Conservation (phyloP, 352 stramenopile species). For the Thalassiosira mediterranea region DNA sequence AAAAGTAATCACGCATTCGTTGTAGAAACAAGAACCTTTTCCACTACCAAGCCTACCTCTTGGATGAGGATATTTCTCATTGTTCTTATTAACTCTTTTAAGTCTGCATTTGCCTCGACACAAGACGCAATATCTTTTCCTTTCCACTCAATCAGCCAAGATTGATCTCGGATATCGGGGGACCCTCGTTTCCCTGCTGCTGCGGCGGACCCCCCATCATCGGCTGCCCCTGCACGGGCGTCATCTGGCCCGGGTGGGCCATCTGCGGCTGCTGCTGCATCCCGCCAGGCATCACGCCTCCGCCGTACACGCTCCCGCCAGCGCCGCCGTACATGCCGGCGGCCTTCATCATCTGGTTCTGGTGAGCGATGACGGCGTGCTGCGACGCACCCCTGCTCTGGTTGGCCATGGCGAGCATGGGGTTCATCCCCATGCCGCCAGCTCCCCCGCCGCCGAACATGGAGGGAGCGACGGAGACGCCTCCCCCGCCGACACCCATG, state of each 20-base stretch:
- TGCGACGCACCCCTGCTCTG: constrained; percentile 24
- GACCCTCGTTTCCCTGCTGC: no score
- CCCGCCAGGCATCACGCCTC: constrained; percentile 3
- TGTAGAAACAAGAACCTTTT: no score
- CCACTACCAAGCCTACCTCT: no score
- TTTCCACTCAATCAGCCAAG: no score
- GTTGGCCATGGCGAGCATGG: constrained; percentile 36
- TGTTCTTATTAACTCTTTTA: no score
- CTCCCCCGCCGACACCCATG: constrained; percentile 15
- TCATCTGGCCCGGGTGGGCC: constrained; percentile 6
- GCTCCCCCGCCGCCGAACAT: constrained; percentile 19
- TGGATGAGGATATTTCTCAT: no score
- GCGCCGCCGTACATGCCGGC: constrained; percentile 25
- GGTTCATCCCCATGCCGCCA: constrained; percentile 12
- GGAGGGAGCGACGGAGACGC: constrained; percentile 21
- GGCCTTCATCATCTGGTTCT: constrained; percentile 42
- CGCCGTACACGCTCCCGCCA: constrained; percentile 30
- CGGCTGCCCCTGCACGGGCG: no score
- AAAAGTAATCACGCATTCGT: no score
- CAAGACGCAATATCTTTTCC: no score
- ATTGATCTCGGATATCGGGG: no score
- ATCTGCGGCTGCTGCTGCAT: constrained; percentile 9
- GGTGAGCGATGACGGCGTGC: constrained; percentile 40
- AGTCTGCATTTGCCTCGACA: no score
- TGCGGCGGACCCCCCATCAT: no score